These are phyloP conservation scores for Petasospora fabianii DNA, from an alignment of 1,139 yeast genomes.

Conservation along the genomic window DNA sequence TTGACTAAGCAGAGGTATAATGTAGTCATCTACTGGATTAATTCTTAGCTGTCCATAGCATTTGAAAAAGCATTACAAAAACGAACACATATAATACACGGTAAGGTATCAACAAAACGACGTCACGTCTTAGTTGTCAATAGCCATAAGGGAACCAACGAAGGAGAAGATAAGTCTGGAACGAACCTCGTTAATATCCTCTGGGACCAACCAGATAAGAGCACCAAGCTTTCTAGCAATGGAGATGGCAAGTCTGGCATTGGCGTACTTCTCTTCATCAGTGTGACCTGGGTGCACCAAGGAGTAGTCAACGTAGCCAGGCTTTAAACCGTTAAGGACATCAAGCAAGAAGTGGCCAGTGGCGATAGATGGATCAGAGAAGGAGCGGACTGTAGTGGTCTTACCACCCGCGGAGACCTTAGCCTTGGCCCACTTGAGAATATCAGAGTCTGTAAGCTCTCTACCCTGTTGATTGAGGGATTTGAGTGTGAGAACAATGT, in stretches of 20 bases:
- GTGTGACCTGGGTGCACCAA: constrained; percentile 74
- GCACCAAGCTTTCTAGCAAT: constrained; percentile 98
- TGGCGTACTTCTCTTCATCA: constrained; percentile 86
- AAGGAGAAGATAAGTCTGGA: constrained; percentile 89
- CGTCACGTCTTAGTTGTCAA: constrained; percentile 30
- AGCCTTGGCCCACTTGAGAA: constrained; percentile 89
- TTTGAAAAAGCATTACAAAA: too few species aligned
- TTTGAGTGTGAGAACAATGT: constrained; percentile 79
- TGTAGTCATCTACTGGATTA: too few species aligned
- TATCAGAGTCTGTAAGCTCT: constrained; percentile 78
- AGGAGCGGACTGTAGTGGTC: constrained; percentile 65
- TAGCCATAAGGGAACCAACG: constrained; percentile 89
- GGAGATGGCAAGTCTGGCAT: constrained; percentile 94
- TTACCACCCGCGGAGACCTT: constrained; percentile 85
- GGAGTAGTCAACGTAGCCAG: constrained; percentile 96
- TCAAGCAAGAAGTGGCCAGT: constrained; percentile 82
- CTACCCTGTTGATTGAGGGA: constrained; percentile 68
- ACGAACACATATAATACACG: too few species aligned
- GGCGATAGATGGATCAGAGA: constrained; percentile 74
- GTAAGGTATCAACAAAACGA: too few species aligned
- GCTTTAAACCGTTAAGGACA: constrained; percentile 87
- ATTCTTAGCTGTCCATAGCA: too few species aligned
- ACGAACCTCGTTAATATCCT: constrained; percentile 95
- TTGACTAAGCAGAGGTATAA: too few species aligned
- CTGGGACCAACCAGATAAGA: constrained; percentile 98